These are phyloP conservation scores for Teratosphaeria epicoccoides DNA, from an alignment of 2,329 filamentous ascomycete species.

Conservation along the genomic window DNA sequence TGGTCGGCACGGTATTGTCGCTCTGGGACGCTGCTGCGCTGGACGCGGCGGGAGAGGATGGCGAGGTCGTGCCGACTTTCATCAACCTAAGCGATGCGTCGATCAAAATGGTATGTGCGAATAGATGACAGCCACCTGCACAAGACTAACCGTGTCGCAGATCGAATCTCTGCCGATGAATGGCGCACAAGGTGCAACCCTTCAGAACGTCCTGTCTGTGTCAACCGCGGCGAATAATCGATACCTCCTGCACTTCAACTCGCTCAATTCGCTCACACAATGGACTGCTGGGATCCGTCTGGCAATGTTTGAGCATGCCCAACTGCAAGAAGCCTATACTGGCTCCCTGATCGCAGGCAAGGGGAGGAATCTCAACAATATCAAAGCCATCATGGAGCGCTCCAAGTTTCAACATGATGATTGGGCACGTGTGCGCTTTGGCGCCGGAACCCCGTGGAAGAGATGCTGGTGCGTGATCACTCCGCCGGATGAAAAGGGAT, in stretches of 20 bases:
- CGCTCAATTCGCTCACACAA: slow-evolving; percentile 80
- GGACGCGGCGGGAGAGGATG: slow-evolving; percentile 74
- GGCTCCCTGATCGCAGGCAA: slow-evolving; percentile 92
- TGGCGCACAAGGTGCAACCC: slow-evolving; percentile 61
- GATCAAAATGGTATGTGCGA: slow-evolving; percentile 74
- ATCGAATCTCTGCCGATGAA: slow-evolving; percentile 72
- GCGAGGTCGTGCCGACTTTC: slow-evolving; percentile 79
- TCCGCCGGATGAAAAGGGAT: slow-evolving; percentile 89
- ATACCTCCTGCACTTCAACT: slow-evolving; percentile 93
- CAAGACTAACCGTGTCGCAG: slow-evolving; percentile 15
- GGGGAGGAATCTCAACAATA: slow-evolving; percentile 80
- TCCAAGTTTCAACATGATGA: slow-evolving; percentile 69
- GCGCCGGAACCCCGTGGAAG: slow-evolving; percentile 89
- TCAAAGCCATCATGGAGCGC: slow-evolving; percentile 77
- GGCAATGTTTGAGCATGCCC: slow-evolving; percentile 86
- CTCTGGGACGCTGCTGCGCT: slow-evolving; percentile 91
- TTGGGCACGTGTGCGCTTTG: slow-evolving; percentile 92
- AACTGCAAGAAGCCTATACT: slow-evolving; percentile 91
- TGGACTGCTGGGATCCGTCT: slow-evolving; percentile 94
- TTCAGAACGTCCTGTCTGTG: slow-evolving; percentile 91
- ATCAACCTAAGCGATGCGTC: slow-evolving; percentile 96
- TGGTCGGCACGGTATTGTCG: slow-evolving; percentile 88
- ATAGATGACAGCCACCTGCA: background rate
- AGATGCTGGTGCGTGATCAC: slow-evolving; percentile 93
- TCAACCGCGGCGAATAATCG: slow-evolving; percentile 93